Percentiles rank a stretch among this genome's conserved stretches.
These are phyloP conservation scores for Rhizoctonia solani DNA, from an alignment of 1,284 basidiomycete genomes.

Conservation along the genomic window DNA sequence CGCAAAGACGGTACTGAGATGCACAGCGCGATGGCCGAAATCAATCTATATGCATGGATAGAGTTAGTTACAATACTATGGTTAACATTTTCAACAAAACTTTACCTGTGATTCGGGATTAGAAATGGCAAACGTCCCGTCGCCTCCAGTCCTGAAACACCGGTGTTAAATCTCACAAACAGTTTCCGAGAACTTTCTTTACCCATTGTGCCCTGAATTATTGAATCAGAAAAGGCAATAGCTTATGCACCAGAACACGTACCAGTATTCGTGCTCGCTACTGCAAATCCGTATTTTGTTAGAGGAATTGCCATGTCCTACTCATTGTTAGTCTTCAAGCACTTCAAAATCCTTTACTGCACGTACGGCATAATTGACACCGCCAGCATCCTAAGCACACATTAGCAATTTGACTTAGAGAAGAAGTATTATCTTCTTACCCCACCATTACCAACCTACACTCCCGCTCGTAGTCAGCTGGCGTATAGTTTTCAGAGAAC, in stretches of 20 bases:
- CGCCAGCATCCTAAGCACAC: conserved; percentile 12
- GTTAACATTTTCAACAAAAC: background rate
- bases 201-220: conserved; percentile 22
- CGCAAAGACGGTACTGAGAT: conserved; percentile 11
- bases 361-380: conserved; percentile 18
- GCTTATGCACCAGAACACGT: background rate
- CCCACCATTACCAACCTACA: conserved; percentile 32
- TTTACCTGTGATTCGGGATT: conserved; percentile 30
- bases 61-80: background rate
- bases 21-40: conserved; percentile 26
- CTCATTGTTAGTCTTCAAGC: background rate
- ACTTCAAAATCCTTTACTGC: background rate
- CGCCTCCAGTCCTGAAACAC: background rate
- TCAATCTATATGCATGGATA: conserved; percentile 3
- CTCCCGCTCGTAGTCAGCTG: background rate
- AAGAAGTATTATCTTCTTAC: background rate
- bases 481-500: background rate
- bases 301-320: conserved; percentile 28
- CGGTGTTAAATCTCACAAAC: no score
- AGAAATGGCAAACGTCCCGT: conserved; percentile 22
- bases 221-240: background rate
- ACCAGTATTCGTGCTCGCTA: conserved; percentile 26
- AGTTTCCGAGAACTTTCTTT: background rate
- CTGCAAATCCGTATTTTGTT: conserved; percentile 26
- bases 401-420: background rate